These are phyloP conservation scores for Chalaropsis thielavioides DNA, from an alignment of 2,329 filamentous ascomycete genomes.

Conservation along the genomic window DNA sequence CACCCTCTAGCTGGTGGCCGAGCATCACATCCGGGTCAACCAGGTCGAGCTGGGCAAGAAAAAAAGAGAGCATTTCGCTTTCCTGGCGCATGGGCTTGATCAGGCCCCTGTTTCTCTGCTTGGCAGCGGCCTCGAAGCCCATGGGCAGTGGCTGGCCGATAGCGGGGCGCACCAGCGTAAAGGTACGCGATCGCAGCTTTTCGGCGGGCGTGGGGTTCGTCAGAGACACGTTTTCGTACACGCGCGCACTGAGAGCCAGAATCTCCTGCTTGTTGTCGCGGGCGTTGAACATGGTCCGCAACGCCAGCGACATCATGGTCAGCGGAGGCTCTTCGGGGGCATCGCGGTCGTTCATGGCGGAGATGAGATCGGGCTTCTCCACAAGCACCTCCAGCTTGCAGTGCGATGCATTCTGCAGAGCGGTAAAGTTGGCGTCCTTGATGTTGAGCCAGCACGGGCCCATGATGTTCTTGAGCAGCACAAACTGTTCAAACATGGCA, in stretches of 20 bases:
- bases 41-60: conserved; percentile 74
- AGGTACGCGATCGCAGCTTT: conserved; percentile 75
- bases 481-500: conserved; percentile 91
- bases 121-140: conserved; percentile 68
- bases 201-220: conserved; percentile 80
- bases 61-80: conserved; percentile 69
- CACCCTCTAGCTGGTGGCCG: conserved; percentile 91
- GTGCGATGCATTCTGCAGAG: conserved; percentile 85
- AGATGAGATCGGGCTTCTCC: conserved; percentile 61
- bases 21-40: conserved; percentile 88
- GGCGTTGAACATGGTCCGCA: conserved; percentile 76
- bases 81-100: conserved; percentile 76
- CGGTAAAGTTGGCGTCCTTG: conserved; percentile 65
- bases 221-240: conserved; percentile 82
- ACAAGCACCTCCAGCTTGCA: conserved; percentile 88
- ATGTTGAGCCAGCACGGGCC: conserved; percentile 96
- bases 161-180: conserved; percentile 77
- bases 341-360: conserved; percentile 59
- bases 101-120: conserved; percentile 56
- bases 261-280: conserved; percentile 97
- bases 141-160: conserved; percentile 57
- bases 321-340: conserved; percentile 71
- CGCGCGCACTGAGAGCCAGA: conserved; percentile 73
- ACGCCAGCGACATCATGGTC: conserved; percentile 87
- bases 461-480: conserved; percentile 98